Percentiles rank a stretch among this genome's conserved stretches.
phyloP scores from a whole-genome alignment of 129 eudicot genomes.

The Ambrosia artemisiifolia region DNA sequence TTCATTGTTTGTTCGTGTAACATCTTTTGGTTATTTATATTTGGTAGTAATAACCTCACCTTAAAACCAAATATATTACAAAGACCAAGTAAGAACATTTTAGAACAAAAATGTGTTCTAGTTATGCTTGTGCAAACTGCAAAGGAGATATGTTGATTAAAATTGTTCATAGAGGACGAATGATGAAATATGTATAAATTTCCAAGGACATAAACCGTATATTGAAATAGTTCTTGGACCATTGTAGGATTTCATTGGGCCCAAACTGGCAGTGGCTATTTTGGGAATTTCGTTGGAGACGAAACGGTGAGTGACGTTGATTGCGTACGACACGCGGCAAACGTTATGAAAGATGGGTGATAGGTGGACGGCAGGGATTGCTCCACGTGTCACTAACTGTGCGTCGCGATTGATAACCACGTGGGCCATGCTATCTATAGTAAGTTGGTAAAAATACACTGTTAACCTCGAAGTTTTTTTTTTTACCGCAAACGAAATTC shows the following conservation, averaged over 20 bases:
- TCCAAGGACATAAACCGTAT: neutral
- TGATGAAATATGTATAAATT: neutral
- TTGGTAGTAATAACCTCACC: too few species aligned
- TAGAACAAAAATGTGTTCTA: too few species aligned
- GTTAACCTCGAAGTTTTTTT: too few species aligned
- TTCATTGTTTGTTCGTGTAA: too few species aligned
- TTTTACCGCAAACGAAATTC: too few species aligned
- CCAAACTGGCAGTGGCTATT: neutral
- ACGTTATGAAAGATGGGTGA: neutral
- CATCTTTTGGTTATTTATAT: too few species aligned
- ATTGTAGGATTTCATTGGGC: neutral
- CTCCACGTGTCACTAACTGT: constrained; percentile 9
- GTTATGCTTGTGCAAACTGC: too few species aligned
- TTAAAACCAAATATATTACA: too few species aligned
- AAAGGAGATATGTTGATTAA: neutral
- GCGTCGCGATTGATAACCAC: constrained; percentile 7
- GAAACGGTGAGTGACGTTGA: constrained; percentile 24
- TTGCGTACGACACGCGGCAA: constrained; percentile 32
- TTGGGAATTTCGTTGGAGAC: constrained; percentile 3
- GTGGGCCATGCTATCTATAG: too few species aligned
- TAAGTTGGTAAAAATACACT: too few species aligned
- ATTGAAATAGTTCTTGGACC: neutral
- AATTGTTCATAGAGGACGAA: neutral
- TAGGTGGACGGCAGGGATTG: constrained; percentile 15
- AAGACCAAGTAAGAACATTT: too few species aligned